Evolutionary conservation across 2,329 filamentous ascomycete genomes (phyloP), one percentile per base, ranked within the genome.

Genomic region (Bimuria novae-zelandiae): DNA sequence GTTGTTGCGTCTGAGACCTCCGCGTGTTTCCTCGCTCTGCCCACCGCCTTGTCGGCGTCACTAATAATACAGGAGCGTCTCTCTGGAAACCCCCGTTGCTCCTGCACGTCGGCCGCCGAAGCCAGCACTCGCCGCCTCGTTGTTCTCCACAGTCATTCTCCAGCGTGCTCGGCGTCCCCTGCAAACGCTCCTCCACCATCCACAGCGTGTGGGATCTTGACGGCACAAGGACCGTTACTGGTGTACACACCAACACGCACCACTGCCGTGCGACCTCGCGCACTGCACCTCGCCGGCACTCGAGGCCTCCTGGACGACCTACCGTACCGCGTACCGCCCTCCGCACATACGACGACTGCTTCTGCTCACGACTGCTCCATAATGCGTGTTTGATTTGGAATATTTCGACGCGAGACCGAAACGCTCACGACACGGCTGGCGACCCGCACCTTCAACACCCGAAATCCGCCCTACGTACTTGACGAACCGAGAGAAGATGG

Each of bases 401-500:
- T 17, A 30, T 19, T 32, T 21, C 29, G 47, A 49, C 37, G 46
- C 52, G 45, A 51, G 29, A 44, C 30, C 35, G 33, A 47, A 22
- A 30, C 23, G 21, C 10, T 33, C 43, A 32, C 32, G 40, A 46
- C 41, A 49, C 40, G 35, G 47, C 32, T 40, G 37, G 50, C 42
- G 41, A 33, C 43, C 33, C 45, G n/a, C n/a, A 35, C 36, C 48
- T n/a, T 23, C 44, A 16, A 41, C 27, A 37, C 32, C n/a, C 41
- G 8, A 35, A 42, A 30, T 54, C n/a, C 41, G 41, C 27, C 41
- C 30, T 22, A 48, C 30, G 29, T 12, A 5, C 37, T 29, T 35
- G 41, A 3, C 35, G 32, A 23, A 41, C 32, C 7, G 42, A 49
- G 35, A 42, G 46, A 52, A 49, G 56, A 90, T 92, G 89, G 86